Evolutionary conservation across 305 asterid species (phyloP), one percentile per base, ranked within the genome.

Genomic region (Salvia sclarea): DNA sequence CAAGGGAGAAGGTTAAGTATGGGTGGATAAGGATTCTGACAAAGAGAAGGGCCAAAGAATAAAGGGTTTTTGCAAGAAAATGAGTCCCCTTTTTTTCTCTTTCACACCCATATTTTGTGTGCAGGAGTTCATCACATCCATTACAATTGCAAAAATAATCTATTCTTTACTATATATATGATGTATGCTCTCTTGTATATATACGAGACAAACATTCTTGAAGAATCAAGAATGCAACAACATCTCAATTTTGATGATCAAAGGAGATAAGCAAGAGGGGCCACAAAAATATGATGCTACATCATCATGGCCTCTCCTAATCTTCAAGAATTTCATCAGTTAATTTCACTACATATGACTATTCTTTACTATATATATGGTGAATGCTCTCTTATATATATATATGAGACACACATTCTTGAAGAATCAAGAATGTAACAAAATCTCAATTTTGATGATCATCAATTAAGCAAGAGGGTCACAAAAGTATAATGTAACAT

Each of bases 21-120:
- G 90, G 90, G 53, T 90, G 94, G 97, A 78, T 86, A 76, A 84
- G 84, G 68, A 72, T 61, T 79, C 83, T 86, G 61, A 81, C 90
- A 80, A 88, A 76, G 88, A 83, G 75, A 59, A 82, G 80, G 73
- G 67, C 87, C 82, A 84, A 82, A 78, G 84, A 80, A 76, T 82
- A 52, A 76, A 80, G 75, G 63, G 75, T 25, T 61, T 64, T 63
- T 71, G 57, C 64, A 61, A 13, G 63, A 61, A 65, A 8, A 64
- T 54, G 69, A 66, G 53, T 45, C 13, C 69, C 49, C 45, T 54
- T 48, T 72, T 59, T 48, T 56, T 68, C 69, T 38, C 61, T 33
- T 61, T 48, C 49, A 71, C 68, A 25, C 41, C 24, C 70, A 72
- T 66, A 58, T 41, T 62, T 22, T 73, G 16, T 66, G 62, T 38